phyloP scores from a whole-genome alignment of 2,329 filamentous ascomycete genomes.

The Phialophora verrucosa region DNA sequence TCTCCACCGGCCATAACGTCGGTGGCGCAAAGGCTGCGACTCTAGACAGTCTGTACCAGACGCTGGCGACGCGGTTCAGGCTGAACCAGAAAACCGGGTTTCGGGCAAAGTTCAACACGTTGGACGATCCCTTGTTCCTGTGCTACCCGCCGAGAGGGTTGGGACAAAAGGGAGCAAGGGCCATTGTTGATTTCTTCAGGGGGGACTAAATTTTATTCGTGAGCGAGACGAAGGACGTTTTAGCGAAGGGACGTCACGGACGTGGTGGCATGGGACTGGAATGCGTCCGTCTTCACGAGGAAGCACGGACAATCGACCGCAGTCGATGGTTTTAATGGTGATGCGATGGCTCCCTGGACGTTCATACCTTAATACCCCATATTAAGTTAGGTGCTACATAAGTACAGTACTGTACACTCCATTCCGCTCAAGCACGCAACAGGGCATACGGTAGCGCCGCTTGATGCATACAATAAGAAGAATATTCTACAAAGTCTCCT shows the following conservation, averaged over 20 bases:
- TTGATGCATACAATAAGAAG: no score
- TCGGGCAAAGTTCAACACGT: conserved; percentile 78
- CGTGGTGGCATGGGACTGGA: neutral
- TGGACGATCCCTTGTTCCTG: conserved; percentile 77
- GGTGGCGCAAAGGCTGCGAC: conserved; percentile 63
- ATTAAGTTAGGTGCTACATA: no score
- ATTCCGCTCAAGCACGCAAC: no score
- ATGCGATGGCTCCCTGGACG: no score
- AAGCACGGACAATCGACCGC: neutral
- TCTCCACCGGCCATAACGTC: conserved; percentile 74
- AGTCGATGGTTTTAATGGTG: no score
- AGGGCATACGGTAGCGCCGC: no score
- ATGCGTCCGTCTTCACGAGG: neutral
- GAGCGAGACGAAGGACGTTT: neutral
- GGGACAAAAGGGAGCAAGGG: conserved; percentile 73
- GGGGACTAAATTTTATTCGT: conserved; percentile 41
- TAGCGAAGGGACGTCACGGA: neutral
- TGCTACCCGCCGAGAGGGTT: conserved; percentile 80
- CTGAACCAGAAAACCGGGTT: conserved; percentile 78
- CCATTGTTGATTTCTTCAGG: conserved; percentile 80
- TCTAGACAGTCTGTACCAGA: conserved; percentile 73
- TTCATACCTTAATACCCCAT: no score
- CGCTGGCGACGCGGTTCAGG: conserved; percentile 72
- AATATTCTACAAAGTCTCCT: no score
- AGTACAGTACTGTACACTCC: no score